A percentile compares a stretch with the other conserved stretches of the same genome.
These are phyloP conservation scores for Exophiala spinifera DNA, from an alignment of 2,329 filamentous ascomycete genomes.

Conservation along the genomic window DNA sequence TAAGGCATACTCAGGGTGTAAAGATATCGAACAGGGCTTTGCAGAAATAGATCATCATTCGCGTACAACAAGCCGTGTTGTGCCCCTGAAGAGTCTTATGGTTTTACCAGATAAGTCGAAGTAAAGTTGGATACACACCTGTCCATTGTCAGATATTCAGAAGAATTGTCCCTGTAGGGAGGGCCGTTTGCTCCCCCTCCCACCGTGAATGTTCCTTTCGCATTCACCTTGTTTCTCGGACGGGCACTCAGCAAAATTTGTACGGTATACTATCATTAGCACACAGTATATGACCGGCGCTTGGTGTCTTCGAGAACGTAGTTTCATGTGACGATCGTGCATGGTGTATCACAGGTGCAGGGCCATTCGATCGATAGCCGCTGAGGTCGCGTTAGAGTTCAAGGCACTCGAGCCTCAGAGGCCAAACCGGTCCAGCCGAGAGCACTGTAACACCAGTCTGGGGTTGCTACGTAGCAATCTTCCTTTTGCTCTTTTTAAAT, in stretches of 20 bases:
- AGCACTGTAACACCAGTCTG: not conserved
- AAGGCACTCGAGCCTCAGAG: not conserved
- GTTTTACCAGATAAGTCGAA: too few relatives aligned
- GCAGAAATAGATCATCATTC: conserved; percentile 12
- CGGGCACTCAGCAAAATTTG: too few relatives aligned
- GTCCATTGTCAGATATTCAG: too few relatives aligned
- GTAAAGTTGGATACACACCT: too few relatives aligned
- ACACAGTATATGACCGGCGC: not conserved
- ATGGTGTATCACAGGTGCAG: not conserved
- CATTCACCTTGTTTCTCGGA: too few relatives aligned
- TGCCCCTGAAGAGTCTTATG: too few relatives aligned
- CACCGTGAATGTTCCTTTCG: too few relatives aligned
- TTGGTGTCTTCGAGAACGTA: not conserved
- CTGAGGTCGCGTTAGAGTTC: not conserved
- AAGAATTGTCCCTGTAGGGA: too few relatives aligned
- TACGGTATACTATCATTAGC: not conserved
- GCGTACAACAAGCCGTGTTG: not conserved
- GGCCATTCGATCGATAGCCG: not conserved
- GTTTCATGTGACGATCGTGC: not conserved
- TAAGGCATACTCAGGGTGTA: conserved; percentile 40
- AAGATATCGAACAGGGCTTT: conserved; percentile 29
- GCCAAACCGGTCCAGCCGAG: not conserved
- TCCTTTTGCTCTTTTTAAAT: too few relatives aligned
- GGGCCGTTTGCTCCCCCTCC: too few relatives aligned
- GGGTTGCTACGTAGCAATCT: not conserved